phyloP scores from a whole-genome alignment of 306 rosid species.

The Neltuma alba region DNA sequence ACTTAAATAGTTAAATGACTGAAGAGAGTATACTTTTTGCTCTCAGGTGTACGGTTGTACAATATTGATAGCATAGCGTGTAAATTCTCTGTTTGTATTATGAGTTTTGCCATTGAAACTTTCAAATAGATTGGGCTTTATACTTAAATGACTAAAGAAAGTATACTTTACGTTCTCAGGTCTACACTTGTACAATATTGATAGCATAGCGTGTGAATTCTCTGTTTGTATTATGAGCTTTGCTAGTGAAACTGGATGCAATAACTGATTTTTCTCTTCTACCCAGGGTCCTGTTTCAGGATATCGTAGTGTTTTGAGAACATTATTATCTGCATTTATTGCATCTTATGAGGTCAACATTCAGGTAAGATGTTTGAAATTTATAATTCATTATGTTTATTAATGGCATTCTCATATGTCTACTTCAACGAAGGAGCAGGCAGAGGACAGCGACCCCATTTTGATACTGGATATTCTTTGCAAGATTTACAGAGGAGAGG shows the following conservation, averaged over 20 bases:
- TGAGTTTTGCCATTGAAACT: conserved; percentile 24
- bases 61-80: background rate
- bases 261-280: conserved; percentile 24
- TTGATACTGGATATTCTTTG: conserved; percentile 85
- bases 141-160: too few relatives aligned
- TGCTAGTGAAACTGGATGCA: conserved; percentile 13
- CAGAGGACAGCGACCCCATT: conserved; percentile 58
- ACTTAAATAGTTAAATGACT: background rate
- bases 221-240: conserved; percentile 18
- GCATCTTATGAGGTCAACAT: conserved; percentile 91
- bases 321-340: conserved; percentile 84
- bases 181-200: conserved; percentile 16
- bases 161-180: conserved; percentile 27
- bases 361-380: conserved; percentile 59
- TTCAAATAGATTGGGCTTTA: too few relatives aligned
- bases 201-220: background rate
- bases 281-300: conserved; percentile 80
- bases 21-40: conserved; percentile 6
- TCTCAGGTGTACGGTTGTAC: conserved; percentile 25
- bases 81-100: conserved; percentile 6
- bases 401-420: conserved; percentile 41
- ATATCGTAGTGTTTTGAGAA: conserved; percentile 86
- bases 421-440: conserved; percentile 56
- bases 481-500: conserved; percentile 95
- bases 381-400: conserved; percentile 21